phyloP scores from a whole-genome alignment of 2,329 filamentous ascomycete genomes.

The Pseudogymnoascus sp. region DNA sequence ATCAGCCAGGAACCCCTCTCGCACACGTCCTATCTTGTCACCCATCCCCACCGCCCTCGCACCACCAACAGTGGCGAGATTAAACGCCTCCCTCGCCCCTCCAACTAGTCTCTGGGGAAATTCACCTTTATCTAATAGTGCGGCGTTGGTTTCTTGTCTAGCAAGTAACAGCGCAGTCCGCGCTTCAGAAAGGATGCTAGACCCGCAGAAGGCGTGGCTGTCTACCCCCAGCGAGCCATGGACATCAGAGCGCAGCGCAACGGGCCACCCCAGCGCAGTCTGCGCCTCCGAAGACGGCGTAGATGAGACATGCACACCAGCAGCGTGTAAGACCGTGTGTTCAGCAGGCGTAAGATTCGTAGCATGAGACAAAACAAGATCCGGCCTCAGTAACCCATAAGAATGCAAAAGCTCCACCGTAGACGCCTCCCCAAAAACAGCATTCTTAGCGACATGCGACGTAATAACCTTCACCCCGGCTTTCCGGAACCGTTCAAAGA shows the following conservation, averaged over 20 bases:
- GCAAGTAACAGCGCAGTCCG: slow-evolving; percentile 28
- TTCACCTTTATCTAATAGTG: slow-evolving; percentile 22
- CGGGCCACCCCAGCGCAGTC: slow-evolving; percentile 35
- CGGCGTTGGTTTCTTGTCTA: slow-evolving; percentile 25
- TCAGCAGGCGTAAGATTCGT: slow-evolving; percentile 29
- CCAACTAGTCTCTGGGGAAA: slow-evolving; percentile 25
- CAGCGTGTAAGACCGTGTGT: slow-evolving; percentile 28
- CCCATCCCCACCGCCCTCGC: slow-evolving; percentile 37
- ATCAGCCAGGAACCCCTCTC: slow-evolving; percentile 40
- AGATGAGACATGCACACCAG: slow-evolving; percentile 33
- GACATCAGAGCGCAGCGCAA: slow-evolving; percentile 30
- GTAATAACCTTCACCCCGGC: slow-evolving; percentile 36
- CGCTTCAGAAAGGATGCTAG: slow-evolving; percentile 30
- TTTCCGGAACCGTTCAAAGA: slow-evolving; percentile 32
- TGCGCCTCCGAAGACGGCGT: slow-evolving; percentile 45
- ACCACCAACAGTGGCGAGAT: slow-evolving; percentile 41
- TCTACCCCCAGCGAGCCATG: slow-evolving; percentile 30
- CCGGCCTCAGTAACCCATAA: slow-evolving; percentile 35
- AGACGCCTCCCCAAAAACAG: slow-evolving; percentile 8
- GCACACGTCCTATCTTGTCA: slow-evolving; percentile 36
- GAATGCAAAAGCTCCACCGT: slow-evolving; percentile 23
- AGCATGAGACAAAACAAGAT: slow-evolving; percentile 36
- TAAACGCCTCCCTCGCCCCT: slow-evolving; percentile 38
- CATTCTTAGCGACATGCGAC: slow-evolving; percentile 28
- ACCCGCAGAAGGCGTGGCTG: slow-evolving; percentile 28